Base-by-base conservation (phyloP, 2,329 filamentous ascomycete genomes). In the Hansfordia pulvinata region DNA sequence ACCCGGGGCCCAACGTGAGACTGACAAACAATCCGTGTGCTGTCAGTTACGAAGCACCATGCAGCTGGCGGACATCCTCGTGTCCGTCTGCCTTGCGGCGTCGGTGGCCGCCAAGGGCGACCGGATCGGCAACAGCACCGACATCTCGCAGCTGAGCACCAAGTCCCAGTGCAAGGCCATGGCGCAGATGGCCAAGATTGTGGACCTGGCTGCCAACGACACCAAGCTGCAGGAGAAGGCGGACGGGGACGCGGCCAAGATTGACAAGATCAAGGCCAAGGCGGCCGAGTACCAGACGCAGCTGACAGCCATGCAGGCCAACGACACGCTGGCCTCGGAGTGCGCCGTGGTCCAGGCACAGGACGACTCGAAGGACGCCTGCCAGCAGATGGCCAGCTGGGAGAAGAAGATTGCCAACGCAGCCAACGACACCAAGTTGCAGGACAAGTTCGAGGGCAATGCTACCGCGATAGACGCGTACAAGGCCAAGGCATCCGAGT, bases 221-320 rank as follows among this genome's bases (percentile, higher is more conserved):
- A 56, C 53, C 18, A 35, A 40, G 31, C 44, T 58, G 4, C 39
- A 44, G 18, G 26, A 41, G 25, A 32, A 44, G 23, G 45, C 47
- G 24, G 34, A 50, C 13, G 44, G 45, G 38, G 50, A 58, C 32
- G 42, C 51, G 17, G 54, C 53, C 23, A 43, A 44, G 32, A 43
- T 47, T 5, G 46, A 42, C 8, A 39, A 39, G 15, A 43, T 57
- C 38, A 46, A 56, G 41, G 42, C 48, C 30, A 51, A 54, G 38
- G 50, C 50, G 3, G 37, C 47, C 11, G 30, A 39, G 4, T 42
- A 38, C 4, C 37, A 43, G 3, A 36, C 43, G 14, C 37, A 39
- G 32, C 46, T 56, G 26, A 32, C 38, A 13, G 35, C 41, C 5
- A 36, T 57, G 28, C 27, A 44, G 28, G 31, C 38, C 32, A 58